These are phyloP conservation scores for Mortierella sp. DNA, from an alignment of 371 early-diverging fungal species.

Conservation along the genomic window DNA sequence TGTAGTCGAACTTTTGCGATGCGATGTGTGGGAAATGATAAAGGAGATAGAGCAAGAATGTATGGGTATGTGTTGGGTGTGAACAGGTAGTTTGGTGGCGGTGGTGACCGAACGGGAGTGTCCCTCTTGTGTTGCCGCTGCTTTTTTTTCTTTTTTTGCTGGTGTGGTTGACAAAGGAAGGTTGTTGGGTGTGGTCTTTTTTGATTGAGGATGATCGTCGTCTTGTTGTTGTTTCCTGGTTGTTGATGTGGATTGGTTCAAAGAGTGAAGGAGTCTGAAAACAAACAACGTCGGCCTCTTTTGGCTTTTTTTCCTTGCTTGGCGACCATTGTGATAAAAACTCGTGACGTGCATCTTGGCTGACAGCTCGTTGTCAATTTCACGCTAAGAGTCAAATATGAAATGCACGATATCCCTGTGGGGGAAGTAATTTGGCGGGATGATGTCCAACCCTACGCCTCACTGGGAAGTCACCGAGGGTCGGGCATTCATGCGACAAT, in stretches of 20 bases:
- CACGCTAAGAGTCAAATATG: too few relatives aligned
- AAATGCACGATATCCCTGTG: background rate
- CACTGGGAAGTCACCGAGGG: background rate
- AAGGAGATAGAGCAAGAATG: background rate
- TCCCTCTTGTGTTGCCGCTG: background rate
- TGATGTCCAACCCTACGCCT: too few relatives aligned
- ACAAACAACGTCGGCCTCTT: background rate
- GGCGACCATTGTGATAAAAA: background rate
- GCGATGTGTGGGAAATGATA: background rate
- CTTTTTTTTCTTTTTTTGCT: background rate
- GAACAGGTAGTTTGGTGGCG: constrained; percentile 2
- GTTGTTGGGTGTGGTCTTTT: background rate
- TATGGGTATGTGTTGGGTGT: background rate
- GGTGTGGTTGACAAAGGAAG: background rate
- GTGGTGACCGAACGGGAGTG: background rate
- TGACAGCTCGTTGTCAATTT: too few relatives aligned
- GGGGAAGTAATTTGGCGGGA: too few relatives aligned
- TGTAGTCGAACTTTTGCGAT: background rate
- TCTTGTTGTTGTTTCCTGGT: background rate
- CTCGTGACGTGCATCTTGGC: background rate
- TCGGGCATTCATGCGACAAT: background rate
- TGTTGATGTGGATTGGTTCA: background rate
- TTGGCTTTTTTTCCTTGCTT: background rate
- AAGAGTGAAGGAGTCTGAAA: background rate
- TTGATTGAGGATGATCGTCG: background rate